Evolutionary conservation across 192 early-diverging fungal genomes (phyloP), one percentile per base, ranked within the genome.

Genomic region (Dissophora globulifera): DNA sequence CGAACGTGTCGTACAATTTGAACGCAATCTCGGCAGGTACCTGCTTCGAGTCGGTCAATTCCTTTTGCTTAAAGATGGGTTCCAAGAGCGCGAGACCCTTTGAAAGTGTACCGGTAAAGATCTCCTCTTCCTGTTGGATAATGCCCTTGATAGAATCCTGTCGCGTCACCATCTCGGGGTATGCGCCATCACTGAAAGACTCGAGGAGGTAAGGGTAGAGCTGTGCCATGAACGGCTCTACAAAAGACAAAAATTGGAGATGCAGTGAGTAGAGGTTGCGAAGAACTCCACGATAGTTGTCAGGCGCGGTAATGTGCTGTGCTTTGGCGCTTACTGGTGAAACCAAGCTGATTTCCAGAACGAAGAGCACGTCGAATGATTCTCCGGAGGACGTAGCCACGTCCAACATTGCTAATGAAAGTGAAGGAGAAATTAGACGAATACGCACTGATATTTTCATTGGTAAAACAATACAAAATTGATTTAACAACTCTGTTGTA

Each of bases 361-460:
- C 85, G 82, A 26, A 85, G 61, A 0, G 85, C 87, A 20, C 87
- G 81, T 11, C 87, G 78, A 29, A 88, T 85, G 35, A 88, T 86
- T 51, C 85, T 79, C 32, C 87, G 69, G 48, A 88, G 79, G 3
- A 88, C 86, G 70, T 88, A 88, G 0, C 86, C 86, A 17, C 86
- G 68, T 26, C 84, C 83, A 6, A 81, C 71, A 47, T 86, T 86
- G 19, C 83, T 84, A 25, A 40, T 3, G 5, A 41, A 32, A 19
- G 0, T 4, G 1, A 48, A n/a, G 29, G 25, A 45, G 13, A 7
- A 40, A 40, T n/a, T n/a, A n/a, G n/a, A n/a, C n/a, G n/a, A n/a
- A n/a, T n/a, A 40, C 38, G 13, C 38, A 40, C 8, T 45, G 9
- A 45, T 9, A 45, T n/a, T 1, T 15, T 40, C 5, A 20, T 17